Evolutionary conservation across 2,329 filamentous ascomycete genomes (phyloP), one percentile per base, ranked within the genome.

Genomic region (Magnaporthiopsis rhizophila): DNA sequence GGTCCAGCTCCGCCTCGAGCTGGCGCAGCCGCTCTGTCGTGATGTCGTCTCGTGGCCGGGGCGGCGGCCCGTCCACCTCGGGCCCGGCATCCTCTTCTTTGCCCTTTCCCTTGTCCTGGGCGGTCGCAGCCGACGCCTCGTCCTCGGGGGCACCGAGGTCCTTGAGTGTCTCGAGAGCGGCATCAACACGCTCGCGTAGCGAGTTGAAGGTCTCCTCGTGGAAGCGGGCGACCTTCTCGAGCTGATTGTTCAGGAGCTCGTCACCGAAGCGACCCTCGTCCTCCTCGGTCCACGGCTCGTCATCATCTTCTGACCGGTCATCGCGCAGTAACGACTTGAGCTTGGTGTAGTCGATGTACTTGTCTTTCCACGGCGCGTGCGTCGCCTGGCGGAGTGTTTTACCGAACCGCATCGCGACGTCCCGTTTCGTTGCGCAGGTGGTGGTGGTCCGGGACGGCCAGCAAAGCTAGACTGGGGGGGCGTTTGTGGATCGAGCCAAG

Each of bases 301-400:
- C 81, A 28, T 89, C 87, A 61, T 86, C 82, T 32, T 83, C 82
- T 65, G 76, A 75, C 66, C 76, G 80, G 74, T 91, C 86, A 75
- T 98, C 95, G 68, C 91, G 89, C 66, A 99, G 81, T 65, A 99
- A 83, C 72, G 84, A 83, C 83, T 98, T 98, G 69, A 99, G 87
- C 83, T 94, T 97, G 71, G 85, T 80, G 77, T 99, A 99, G 80
- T 98, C 93, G 74, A 99, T 91, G 81, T 99, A 98, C 73, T 96
- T 85, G 74, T 89, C 90, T 76, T 89, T 90, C 94, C 94, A 99
- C 73, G 92, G 92, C 70, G 85, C 79, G 76, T 98, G 95, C 71
- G 91, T 82, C 66, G 91, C 88, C 72, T 86, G 85, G 72, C 88
- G 86, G 66, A 99, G 85, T 62, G 92, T 97, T 79, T 88, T 91